A percentile compares a stretch with the other conserved stretches of the same genome.
phyloP scores from a whole-genome alignment of 805 yeast genomes.

The Myxozyma vanderwaltii region DNA sequence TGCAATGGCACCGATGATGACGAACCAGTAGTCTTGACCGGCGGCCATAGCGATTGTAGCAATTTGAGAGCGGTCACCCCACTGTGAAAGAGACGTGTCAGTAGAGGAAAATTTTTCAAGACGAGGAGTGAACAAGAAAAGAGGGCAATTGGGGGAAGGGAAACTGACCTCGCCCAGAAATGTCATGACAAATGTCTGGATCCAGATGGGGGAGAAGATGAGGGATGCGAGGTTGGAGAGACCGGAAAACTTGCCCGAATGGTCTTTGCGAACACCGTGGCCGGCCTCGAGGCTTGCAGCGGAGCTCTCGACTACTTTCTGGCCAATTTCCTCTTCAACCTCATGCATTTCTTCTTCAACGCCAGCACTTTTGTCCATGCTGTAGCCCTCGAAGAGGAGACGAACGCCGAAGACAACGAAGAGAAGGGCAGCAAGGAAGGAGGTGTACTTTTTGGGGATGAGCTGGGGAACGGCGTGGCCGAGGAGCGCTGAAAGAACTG shows the following conservation, averaged over 20 bases:
- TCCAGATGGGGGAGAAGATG: conserved; percentile 84
- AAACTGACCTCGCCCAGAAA: conserved; percentile 72
- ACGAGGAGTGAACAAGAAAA: no score
- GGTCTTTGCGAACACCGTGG: background rate
- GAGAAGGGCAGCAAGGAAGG: conserved; percentile 75
- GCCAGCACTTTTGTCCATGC: conserved; percentile 75
- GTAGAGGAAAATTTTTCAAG: no score
- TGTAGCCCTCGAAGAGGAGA: conserved; percentile 75
- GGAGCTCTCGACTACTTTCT: conserved; percentile 54
- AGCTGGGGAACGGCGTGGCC: conserved; percentile 90
- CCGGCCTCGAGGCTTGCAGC: conserved; percentile 66
- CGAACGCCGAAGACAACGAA: conserved; percentile 78
- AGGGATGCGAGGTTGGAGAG: conserved; percentile 59
- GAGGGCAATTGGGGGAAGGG: no score
- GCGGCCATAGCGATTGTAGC: conserved; percentile 99
- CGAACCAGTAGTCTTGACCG: conserved; percentile 87
- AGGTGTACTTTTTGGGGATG: conserved; percentile 77
- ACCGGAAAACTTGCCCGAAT: conserved; percentile 41
- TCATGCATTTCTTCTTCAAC: conserved; percentile 96
- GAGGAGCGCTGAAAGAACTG: conserved; percentile 82
- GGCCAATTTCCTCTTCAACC: conserved; percentile 89
- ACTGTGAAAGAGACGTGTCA: conserved; percentile 40
- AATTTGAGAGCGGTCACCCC: conserved; percentile 99
- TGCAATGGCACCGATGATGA: conserved; percentile 81
- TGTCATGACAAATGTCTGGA: conserved; percentile 93